A percentile compares a stretch with the other conserved stretches of the same genome.
Evolutionary conservation across 2,329 filamentous ascomycete species (phyloP).

Genomic region (Clarireedia homoeocarpa): DNA sequence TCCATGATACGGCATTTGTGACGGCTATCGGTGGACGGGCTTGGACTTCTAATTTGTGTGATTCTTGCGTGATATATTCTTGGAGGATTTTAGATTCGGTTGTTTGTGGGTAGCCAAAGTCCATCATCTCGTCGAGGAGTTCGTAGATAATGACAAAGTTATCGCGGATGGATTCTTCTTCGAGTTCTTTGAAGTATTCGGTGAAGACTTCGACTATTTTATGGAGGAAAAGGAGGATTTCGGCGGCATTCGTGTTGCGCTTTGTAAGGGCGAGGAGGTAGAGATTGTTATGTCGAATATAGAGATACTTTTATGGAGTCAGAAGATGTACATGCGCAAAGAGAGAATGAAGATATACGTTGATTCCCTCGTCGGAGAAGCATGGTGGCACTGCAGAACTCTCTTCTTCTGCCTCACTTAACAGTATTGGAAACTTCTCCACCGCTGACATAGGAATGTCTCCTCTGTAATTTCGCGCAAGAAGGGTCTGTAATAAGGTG

Average conservation of each 20-base stretch:
- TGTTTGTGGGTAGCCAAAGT: slow-evolving; percentile 98
- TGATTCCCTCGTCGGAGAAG: slow-evolving; percentile 98
- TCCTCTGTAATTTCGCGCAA: slow-evolving; percentile 96
- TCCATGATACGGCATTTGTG: slow-evolving; percentile 96
- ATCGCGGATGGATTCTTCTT: slow-evolving; percentile 97
- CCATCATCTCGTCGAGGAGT: slow-evolving; percentile 99
- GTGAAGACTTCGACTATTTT: slow-evolving; percentile 98
- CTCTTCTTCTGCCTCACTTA: slow-evolving; percentile 98
- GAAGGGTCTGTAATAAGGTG: slow-evolving; percentile 63
- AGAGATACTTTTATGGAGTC: slow-evolving; percentile 65
- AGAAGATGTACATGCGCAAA: slow-evolving; percentile 9
- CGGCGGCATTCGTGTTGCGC: slow-evolving; percentile 96
- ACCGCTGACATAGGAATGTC: slow-evolving; percentile 99
- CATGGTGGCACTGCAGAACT: slow-evolving; percentile 94
- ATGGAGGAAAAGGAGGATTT: slow-evolving; percentile 96
- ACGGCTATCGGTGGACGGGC: slow-evolving; percentile 94
- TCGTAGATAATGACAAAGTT: slow-evolving; percentile 99
- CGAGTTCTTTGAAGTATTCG: slow-evolving; percentile 98
- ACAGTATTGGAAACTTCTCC: slow-evolving; percentile 91
- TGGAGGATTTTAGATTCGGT: slow-evolving; percentile 98
- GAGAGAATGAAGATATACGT: slow-evolving; percentile 48
- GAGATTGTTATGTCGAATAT: slow-evolving; percentile 98
- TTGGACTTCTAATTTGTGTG: slow-evolving; percentile 95
- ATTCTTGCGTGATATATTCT: slow-evolving; percentile 99
- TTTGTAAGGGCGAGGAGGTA: slow-evolving; percentile 97